Conservation (phyloP, 1,139 yeast species). For the Debaryomyces fabryi region DNA sequence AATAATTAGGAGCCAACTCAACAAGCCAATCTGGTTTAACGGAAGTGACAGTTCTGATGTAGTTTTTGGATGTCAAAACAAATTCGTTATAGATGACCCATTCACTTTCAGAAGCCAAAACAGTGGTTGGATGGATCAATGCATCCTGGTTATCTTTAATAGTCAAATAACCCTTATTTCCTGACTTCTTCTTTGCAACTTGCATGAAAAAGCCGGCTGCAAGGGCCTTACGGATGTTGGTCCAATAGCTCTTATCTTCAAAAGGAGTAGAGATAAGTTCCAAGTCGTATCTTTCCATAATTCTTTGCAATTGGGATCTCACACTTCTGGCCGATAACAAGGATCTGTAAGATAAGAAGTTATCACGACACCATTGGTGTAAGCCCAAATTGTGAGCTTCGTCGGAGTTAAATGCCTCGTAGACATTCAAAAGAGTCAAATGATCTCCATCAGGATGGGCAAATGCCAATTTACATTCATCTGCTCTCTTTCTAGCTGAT, state of each 20-base stretch:
- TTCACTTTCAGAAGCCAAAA: slow-evolving; percentile 79
- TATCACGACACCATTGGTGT: slow-evolving; percentile 89
- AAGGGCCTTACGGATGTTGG: slow-evolving; percentile 81
- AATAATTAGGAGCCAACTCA: slow-evolving; percentile 85
- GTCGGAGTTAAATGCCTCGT: slow-evolving; percentile 76
- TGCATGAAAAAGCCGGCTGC: slow-evolving; percentile 98
- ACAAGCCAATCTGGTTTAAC: slow-evolving; percentile 91
- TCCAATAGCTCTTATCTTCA: slow-evolving; percentile 67
- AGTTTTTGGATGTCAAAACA: slow-evolving; percentile 90
- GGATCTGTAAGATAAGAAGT: slow-evolving; percentile 82
- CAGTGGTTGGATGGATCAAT: slow-evolving; percentile 89
- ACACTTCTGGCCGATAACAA: slow-evolving; percentile 83
- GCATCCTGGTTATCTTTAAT: slow-evolving; percentile 97
- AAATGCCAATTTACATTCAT: slow-evolving; percentile 83
- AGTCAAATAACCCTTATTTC: slow-evolving; percentile 76
- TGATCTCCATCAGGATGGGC: slow-evolving; percentile 98
- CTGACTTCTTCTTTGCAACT: slow-evolving; percentile 84
- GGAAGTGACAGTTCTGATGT: slow-evolving; percentile 91
- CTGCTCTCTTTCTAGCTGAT: slow-evolving; percentile 85
- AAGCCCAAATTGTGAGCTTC: slow-evolving; percentile 64
- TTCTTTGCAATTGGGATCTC: slow-evolving; percentile 75
- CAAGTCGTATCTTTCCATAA: slow-evolving; percentile 82
- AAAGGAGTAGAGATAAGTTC: slow-evolving; percentile 71
- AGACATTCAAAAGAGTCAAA: slow-evolving; percentile 85
- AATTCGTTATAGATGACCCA: slow-evolving; percentile 96